These are phyloP conservation scores for Aureobasidium sp. DNA, from an alignment of 2,329 filamentous ascomycete species.

Conservation along the genomic window DNA sequence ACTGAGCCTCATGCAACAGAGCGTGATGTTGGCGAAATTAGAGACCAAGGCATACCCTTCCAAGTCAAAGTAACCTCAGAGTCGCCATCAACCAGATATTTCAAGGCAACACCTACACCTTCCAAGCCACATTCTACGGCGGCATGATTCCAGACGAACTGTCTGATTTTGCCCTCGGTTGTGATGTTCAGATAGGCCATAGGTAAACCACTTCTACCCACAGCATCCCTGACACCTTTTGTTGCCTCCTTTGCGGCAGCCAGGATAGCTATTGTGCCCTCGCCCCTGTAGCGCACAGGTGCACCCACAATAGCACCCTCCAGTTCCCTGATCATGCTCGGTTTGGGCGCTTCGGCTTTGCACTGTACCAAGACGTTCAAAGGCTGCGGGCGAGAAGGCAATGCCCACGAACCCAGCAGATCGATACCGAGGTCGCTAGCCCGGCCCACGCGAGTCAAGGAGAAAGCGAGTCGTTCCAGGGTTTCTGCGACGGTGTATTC, in stretches of 20 bases:
- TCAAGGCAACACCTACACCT: constrained; percentile 34
- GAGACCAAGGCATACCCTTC: constrained; percentile 24
- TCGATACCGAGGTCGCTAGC: constrained; percentile 66
- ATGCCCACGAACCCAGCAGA: constrained; percentile 62
- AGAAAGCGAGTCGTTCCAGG: constrained; percentile 57
- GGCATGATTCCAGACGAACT: constrained; percentile 66
- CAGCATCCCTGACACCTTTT: constrained; percentile 66
- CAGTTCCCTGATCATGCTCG: constrained; percentile 62
- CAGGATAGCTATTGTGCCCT: constrained; percentile 62
- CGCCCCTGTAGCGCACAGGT: constrained; percentile 63
- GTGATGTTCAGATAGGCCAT: constrained; percentile 64
- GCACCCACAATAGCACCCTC: constrained; percentile 71
- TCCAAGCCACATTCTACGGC: constrained; percentile 58
- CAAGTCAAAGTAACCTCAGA: constrained; percentile 24
- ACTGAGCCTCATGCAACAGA: not conserved
- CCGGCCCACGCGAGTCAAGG: constrained; percentile 58
- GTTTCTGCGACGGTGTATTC: constrained; percentile 61
- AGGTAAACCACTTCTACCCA: constrained; percentile 61
- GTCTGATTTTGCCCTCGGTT: constrained; percentile 50
- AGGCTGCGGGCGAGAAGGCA: constrained; percentile 37
- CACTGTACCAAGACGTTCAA: constrained; percentile 56
- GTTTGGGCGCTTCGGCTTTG: constrained; percentile 52
- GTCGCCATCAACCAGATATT: constrained; percentile 15
- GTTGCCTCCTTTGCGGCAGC: constrained; percentile 65
- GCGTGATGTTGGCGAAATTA: not conserved